Conservation (phyloP, 2,329 filamentous ascomycete species). For the Fusarium multiceps region DNA sequence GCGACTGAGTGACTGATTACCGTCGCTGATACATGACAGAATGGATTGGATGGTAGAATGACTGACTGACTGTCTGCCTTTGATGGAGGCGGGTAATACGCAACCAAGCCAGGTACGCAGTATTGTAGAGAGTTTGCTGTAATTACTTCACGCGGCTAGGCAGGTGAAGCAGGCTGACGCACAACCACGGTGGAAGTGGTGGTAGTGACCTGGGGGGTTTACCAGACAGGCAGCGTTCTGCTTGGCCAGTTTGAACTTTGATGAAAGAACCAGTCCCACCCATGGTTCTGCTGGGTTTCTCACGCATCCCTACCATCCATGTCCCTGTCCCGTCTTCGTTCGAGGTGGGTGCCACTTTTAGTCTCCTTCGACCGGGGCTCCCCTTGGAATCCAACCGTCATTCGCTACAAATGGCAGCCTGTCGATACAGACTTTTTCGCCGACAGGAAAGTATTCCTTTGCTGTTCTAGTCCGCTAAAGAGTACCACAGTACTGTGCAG, state of each 20-base stretch:
- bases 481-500: neutral
- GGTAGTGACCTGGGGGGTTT: slow-evolving; percentile 26
- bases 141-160: slow-evolving; percentile 8
- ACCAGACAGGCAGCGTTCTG: slow-evolving; percentile 18
- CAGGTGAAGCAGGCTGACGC: slow-evolving; percentile 24
- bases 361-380: slow-evolving; percentile 13
- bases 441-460: slow-evolving; percentile 14
- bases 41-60: neutral
- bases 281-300: slow-evolving; percentile 33
- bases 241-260: slow-evolving; percentile 24
- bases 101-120: slow-evolving; percentile 15
- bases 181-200: slow-evolving; percentile 38
- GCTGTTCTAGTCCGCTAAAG: neutral
- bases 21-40: neutral
- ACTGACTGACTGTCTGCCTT: slow-evolving; percentile 1
- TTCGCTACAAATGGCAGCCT: slow-evolving; percentile 24
- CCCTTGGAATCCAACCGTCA: slow-evolving; percentile 21
- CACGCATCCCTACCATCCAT: slow-evolving; percentile 28
- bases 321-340: slow-evolving; percentile 16
- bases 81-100: slow-evolving; percentile 19
- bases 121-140: neutral
- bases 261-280: slow-evolving; percentile 24
- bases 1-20: neutral
- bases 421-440: slow-evolving; percentile 10
- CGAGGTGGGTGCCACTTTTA: slow-evolving; percentile 20